These are phyloP conservation scores for Lepidium didymum DNA, from an alignment of 345 rosid species.

Conservation along the genomic window DNA sequence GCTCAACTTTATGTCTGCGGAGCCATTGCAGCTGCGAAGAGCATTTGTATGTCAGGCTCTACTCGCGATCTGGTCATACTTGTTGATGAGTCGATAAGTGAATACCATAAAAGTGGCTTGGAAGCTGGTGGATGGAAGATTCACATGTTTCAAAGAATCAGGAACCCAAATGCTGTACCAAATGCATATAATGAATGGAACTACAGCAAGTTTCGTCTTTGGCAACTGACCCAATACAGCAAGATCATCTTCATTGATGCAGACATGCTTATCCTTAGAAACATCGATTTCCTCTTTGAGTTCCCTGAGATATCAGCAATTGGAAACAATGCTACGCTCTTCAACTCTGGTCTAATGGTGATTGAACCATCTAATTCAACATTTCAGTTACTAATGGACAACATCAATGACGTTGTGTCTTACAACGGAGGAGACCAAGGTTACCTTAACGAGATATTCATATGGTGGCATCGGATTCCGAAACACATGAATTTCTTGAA, in stretches of 20 bases:
- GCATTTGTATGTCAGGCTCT: constrained; percentile 87
- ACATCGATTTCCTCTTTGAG: constrained; percentile 80
- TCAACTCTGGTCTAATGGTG: constrained; percentile 88
- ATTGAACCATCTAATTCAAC: constrained; percentile 81
- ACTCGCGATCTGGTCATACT: constrained; percentile 82
- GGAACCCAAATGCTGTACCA: constrained; percentile 71
- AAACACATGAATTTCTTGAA: constrained; percentile 90
- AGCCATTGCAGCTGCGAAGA: constrained; percentile 81
- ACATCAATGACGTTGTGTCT: constrained; percentile 71
- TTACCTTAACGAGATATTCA: constrained; percentile 77
- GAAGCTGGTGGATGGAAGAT: constrained; percentile 88
- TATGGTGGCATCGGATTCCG: constrained; percentile 99
- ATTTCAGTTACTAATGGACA: constrained; percentile 75
- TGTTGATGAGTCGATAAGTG: constrained; percentile 65
- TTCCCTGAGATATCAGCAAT: constrained; percentile 82
- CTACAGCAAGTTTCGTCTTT: constrained; percentile 89
- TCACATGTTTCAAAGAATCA: constrained; percentile 63
- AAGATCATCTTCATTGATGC: constrained; percentile 91
- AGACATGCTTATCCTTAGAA: constrained; percentile 76
- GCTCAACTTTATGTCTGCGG: constrained; percentile 81
- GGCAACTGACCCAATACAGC: constrained; percentile 79
- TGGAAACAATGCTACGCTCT: constrained; percentile 70
- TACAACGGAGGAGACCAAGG: constrained; percentile 97
- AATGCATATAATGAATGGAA: constrained; percentile 89
- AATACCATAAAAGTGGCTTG: constrained; percentile 65